Evolutionary conservation across 2,329 filamentous ascomycete genomes (phyloP).

Genomic region (Nothomitra cinnamomea): DNA sequence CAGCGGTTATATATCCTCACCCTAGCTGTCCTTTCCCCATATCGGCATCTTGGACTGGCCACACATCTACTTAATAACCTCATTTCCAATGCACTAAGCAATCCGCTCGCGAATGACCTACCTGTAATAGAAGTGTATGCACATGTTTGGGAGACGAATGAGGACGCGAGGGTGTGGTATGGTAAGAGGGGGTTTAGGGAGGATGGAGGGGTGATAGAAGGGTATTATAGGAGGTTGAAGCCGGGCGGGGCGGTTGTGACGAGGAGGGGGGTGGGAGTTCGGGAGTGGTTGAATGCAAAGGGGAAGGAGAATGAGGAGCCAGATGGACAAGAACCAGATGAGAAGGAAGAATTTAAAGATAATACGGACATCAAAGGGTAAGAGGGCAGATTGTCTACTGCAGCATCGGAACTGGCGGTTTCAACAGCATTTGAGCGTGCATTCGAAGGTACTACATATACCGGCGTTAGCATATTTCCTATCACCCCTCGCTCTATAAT

Average conservation of each 20-base stretch:
- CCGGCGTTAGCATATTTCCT: too few species aligned
- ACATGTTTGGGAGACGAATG: constrained; percentile 47
- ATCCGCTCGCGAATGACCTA: constrained; percentile 19
- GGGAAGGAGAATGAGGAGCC: too few species aligned
- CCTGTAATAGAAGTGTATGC: constrained; percentile 29
- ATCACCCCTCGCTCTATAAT: too few species aligned
- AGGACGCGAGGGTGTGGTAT: constrained; percentile 44
- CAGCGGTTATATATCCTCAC: constrained; percentile 39
- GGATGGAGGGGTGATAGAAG: constrained; percentile 31
- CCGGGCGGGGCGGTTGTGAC: constrained; percentile 39
- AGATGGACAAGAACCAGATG: too few species aligned
- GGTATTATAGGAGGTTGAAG: constrained; percentile 41
- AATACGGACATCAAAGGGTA: too few species aligned
- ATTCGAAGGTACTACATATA: too few species aligned
- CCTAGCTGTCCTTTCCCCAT: constrained; percentile 40
- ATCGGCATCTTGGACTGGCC: constrained; percentile 39
- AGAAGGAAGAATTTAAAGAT: too few species aligned
- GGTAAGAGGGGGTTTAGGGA: constrained; percentile 35
- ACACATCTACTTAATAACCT: constrained; percentile 32
- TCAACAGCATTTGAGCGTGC: too few species aligned
- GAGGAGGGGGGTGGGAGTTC: constrained; percentile 12
- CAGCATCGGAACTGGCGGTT: too few species aligned
- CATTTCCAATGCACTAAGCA: constrained; percentile 30
- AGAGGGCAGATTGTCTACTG: too few species aligned
- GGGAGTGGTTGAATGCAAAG: background rate